Conservation (phyloP, 2,329 filamentous ascomycete species). For the Chrysoporthe puriensis region DNA sequence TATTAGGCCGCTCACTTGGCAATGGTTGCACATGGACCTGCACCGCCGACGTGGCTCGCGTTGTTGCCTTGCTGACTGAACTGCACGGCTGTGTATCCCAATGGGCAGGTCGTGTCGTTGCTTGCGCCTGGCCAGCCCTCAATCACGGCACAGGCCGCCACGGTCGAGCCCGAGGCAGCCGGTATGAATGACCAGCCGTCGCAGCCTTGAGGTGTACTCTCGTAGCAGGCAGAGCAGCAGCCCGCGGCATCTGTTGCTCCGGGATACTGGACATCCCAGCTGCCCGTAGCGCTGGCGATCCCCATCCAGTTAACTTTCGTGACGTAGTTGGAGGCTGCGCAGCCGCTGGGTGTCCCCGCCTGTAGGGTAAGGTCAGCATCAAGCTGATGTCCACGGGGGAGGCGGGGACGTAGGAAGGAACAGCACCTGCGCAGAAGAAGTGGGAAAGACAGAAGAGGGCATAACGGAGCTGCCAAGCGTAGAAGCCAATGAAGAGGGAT, state of each 20-base stretch:
- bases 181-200: slow-evolving; percentile 25
- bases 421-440: slow-evolving; percentile 5
- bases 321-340: slow-evolving; percentile 20
- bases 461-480: neutral
- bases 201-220: slow-evolving; percentile 15
- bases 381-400: neutral
- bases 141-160: slow-evolving; percentile 24
- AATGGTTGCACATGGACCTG: slow-evolving; percentile 22
- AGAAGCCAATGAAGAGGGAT: neutral
- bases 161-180: slow-evolving; percentile 13
- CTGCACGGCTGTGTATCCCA: slow-evolving; percentile 16
- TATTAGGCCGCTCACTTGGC: neutral
- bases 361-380: slow-evolving; percentile 4
- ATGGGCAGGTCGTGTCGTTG: slow-evolving; percentile 21
- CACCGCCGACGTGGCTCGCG: slow-evolving; percentile 18
- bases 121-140: slow-evolving; percentile 17
- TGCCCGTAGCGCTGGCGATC: slow-evolving; percentile 13
- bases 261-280: slow-evolving; percentile 19
- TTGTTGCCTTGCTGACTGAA: slow-evolving; percentile 11
- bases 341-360: slow-evolving; percentile 14
- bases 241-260: slow-evolving; percentile 9
- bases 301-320: slow-evolving; percentile 22
- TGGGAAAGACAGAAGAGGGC: neutral
- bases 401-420: neutral
- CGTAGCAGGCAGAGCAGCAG: slow-evolving; percentile 25